These are phyloP conservation scores for Suillus paluster DNA, from an alignment of 768 basidiomycete species.

Conservation along the genomic window DNA sequence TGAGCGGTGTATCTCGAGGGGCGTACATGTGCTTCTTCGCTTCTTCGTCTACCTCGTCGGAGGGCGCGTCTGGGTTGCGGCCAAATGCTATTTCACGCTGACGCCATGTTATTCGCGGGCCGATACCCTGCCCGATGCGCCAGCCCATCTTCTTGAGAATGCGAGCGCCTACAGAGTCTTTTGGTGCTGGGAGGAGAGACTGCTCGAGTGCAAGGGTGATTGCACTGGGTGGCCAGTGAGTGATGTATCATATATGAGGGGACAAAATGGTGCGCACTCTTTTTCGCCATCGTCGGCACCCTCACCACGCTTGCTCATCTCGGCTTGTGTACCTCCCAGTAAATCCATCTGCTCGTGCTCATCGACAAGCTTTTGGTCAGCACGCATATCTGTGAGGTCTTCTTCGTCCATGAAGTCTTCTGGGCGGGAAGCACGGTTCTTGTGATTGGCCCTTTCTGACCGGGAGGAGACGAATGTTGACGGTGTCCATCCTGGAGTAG, in stretches of 20 bases:
- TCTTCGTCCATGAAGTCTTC: constrained; percentile 99
- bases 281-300: constrained; percentile 48
- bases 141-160: constrained; percentile 97
- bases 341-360: constrained; percentile 81
- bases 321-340: constrained; percentile 58
- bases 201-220: constrained; percentile 64
- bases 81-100: constrained; percentile 76
- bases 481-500: constrained; percentile 87
- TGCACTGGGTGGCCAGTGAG: constrained; percentile 46
- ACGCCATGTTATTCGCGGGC: constrained; percentile 81
- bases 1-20: constrained; percentile 73
- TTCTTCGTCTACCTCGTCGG: constrained; percentile 71
- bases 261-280: constrained; percentile 23
- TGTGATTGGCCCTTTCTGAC: constrained; percentile 62
- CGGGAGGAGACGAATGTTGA: constrained; percentile 92
- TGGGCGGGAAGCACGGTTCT: constrained; percentile 57
- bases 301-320: constrained; percentile 34
- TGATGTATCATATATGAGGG: background rate
- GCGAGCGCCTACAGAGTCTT: constrained; percentile 81
- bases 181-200: constrained; percentile 72
- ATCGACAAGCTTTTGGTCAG: constrained; percentile 74
- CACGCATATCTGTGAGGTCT: constrained; percentile 82
- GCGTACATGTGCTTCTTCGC: constrained; percentile 88
- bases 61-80: constrained; percentile 43
- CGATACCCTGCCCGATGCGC: constrained; percentile 91